Evolutionary conservation across 2,329 filamentous ascomycete species (phyloP).

Genomic region (Zalaria sp.): DNA sequence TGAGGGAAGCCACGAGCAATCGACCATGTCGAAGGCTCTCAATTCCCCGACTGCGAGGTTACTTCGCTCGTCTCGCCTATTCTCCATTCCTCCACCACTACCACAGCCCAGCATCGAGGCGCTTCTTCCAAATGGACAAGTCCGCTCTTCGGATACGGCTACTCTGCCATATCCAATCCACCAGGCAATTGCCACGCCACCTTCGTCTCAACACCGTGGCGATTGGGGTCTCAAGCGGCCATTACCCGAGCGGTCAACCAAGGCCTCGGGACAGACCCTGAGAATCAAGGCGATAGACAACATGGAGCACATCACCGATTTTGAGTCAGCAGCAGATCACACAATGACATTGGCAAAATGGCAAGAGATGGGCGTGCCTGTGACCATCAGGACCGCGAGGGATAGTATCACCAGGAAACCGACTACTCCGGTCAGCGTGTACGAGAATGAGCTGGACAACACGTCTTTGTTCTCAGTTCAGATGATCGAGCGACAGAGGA

Average conservation of each 20-base stretch:
- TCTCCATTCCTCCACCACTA: constrained; percentile 69
- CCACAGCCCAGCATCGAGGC: constrained; percentile 39
- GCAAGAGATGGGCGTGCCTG: constrained; percentile 63
- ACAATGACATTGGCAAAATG: constrained; percentile 71
- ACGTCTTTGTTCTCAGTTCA: constrained; percentile 13
- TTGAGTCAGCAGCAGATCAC: constrained; percentile 69
- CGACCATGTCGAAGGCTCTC: constrained; percentile 21
- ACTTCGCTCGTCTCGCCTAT: constrained; percentile 76
- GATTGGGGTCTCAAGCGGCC: constrained; percentile 91
- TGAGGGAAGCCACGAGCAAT: not conserved
- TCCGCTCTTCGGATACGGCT: constrained; percentile 48
- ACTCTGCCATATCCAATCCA: constrained; percentile 70
- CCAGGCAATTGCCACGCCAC: constrained; percentile 67
- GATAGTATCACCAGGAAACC: constrained; percentile 7
- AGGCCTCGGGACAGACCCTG: constrained; percentile 56
- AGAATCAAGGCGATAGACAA: constrained; percentile 70
- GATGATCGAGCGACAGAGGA: not conserved
- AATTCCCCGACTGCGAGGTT: constrained; percentile 50
- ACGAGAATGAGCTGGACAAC: constrained; percentile 30
- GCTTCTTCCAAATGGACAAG: constrained; percentile 32
- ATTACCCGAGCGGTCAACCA: constrained; percentile 62
- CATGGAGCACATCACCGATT: constrained; percentile 79
- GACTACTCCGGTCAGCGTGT: constrained; percentile 16
- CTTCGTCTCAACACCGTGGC: constrained; percentile 56
- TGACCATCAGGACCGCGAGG: constrained; percentile 36